These are phyloP conservation scores for Osmanthus fragrans DNA, from an alignment of 257 asterid genomes.

Conservation along the genomic window DNA sequence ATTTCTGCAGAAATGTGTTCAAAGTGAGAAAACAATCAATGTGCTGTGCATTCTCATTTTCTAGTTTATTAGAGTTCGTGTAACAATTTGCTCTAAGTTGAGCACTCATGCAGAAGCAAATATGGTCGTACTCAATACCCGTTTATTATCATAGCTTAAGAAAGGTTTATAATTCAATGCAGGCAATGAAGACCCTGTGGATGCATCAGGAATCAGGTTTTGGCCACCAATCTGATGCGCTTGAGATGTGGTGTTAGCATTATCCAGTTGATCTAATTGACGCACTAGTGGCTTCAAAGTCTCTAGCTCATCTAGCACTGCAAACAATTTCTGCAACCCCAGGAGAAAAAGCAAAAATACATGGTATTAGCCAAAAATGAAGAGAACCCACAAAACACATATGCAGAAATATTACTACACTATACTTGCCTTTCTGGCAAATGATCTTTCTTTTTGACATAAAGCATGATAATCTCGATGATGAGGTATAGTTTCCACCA, in stretches of 20 bases:
- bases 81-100: background rate
- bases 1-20: background rate
- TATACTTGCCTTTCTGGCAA: slow-evolving; percentile 35
- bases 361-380: background rate
- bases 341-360: background rate
- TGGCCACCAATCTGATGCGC: slow-evolving; percentile 21
- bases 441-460: slow-evolving; percentile 31
- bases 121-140: slow-evolving; percentile 19
- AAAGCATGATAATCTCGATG: slow-evolving; percentile 47
- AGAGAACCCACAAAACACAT: background rate
- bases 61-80: background rate
- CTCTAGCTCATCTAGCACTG: slow-evolving; percentile 49
- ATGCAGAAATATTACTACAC: background rate
- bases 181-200: slow-evolving; percentile 23
- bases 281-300: slow-evolving; percentile 35
- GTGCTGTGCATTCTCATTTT: background rate
- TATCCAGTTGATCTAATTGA: slow-evolving; percentile 26
- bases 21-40: background rate
- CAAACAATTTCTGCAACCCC: slow-evolving; percentile 30
- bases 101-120: background rate
- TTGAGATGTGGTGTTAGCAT: slow-evolving; percentile 25
- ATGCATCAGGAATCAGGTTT: slow-evolving; percentile 19
- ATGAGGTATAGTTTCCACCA: slow-evolving; percentile 48
- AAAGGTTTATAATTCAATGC: slow-evolving; percentile 19
- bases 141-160: slow-evolving; percentile 23